Evolutionary conservation across 352 stramenopile genomes (phyloP).

Genomic region (Phytophthora capsici): DNA sequence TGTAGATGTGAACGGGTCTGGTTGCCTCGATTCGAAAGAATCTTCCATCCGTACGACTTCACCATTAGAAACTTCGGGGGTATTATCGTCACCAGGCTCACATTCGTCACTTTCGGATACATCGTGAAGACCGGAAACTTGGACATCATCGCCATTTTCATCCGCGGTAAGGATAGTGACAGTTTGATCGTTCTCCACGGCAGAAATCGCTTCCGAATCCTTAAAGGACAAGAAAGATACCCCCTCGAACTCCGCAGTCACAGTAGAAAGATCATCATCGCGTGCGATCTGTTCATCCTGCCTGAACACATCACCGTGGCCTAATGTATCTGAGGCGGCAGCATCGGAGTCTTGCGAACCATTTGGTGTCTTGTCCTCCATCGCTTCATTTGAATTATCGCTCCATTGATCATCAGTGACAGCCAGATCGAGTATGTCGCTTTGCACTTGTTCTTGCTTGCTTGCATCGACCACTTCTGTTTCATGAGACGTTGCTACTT

Average conservation of each 20-base stretch:
- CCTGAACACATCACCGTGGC: conserved; percentile 1
- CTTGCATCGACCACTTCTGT: not conserved
- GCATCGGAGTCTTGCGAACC: too few species aligned
- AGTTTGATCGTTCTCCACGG: not conserved
- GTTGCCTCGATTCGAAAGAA: conserved; percentile 1
- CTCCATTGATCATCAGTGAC: conserved; percentile 1
- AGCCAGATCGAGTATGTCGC: not conserved
- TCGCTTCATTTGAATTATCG: not conserved
- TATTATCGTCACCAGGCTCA: conserved; percentile 9
- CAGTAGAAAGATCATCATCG: not conserved
- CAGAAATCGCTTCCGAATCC: not conserved
- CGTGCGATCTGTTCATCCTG: not conserved
- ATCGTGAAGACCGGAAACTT: conserved; percentile 1
- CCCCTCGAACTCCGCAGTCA: conserved; percentile 3
- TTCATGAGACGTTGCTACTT: not conserved
- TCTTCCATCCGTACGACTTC: conserved; percentile 3
- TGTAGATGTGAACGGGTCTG: not conserved
- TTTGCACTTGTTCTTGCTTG: not conserved
- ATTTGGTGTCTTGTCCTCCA: too few species aligned
- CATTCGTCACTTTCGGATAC: conserved; percentile 7
- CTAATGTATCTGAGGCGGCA: not conserved
- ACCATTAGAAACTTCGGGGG: not conserved
- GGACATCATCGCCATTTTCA: conserved; percentile 10
- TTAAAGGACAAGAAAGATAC: conserved; percentile 1
- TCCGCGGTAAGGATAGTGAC: not conserved